phyloP scores from a whole-genome alignment of 768 basidiomycete genomes.

The Leccinum subgranulosum region DNA sequence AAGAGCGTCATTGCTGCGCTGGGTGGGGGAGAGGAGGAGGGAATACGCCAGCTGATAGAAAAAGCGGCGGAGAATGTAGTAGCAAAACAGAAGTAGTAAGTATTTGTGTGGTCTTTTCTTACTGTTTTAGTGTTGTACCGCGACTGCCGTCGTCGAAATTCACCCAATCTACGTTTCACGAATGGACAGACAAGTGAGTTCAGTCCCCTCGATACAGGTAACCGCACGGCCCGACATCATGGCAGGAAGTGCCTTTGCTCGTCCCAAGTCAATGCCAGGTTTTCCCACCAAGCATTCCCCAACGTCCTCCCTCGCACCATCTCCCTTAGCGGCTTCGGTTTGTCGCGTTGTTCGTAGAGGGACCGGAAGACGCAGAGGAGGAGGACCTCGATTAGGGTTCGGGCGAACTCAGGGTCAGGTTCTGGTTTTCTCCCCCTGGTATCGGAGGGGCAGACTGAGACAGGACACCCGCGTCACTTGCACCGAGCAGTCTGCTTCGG shows the following conservation, averaged over 20 bases:
- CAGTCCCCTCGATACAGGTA: conserved; percentile 37
- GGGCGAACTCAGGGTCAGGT: too few relatives aligned
- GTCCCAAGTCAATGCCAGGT: conserved; percentile 40
- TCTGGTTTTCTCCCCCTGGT: too few relatives aligned
- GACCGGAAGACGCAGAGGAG: too few relatives aligned
- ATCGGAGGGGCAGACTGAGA: too few relatives aligned
- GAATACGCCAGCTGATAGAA: conserved; percentile 49
- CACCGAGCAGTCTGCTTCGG: too few relatives aligned
- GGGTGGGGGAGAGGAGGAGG: conserved; percentile 49
- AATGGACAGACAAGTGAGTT: conserved; percentile 37
- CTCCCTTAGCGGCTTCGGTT: conserved; percentile 10
- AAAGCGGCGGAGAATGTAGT: conserved; percentile 56
- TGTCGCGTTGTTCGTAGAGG: too few relatives aligned
- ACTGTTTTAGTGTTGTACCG: neutral
- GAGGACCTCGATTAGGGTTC: too few relatives aligned
- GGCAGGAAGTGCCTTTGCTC: conserved; percentile 29
- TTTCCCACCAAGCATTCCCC: conserved; percentile 44
- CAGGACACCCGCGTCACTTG: too few relatives aligned
- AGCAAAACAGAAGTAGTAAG: conserved; percentile 16
- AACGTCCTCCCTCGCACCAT: conserved; percentile 24
- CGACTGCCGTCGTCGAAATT: neutral
- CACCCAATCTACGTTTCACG: neutral
- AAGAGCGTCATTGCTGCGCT: conserved; percentile 76
- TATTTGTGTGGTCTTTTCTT: neutral
- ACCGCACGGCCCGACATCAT: conserved; percentile 49